Conservation (phyloP, 345 rosid genomes). For the Camelina hispida region DNA sequence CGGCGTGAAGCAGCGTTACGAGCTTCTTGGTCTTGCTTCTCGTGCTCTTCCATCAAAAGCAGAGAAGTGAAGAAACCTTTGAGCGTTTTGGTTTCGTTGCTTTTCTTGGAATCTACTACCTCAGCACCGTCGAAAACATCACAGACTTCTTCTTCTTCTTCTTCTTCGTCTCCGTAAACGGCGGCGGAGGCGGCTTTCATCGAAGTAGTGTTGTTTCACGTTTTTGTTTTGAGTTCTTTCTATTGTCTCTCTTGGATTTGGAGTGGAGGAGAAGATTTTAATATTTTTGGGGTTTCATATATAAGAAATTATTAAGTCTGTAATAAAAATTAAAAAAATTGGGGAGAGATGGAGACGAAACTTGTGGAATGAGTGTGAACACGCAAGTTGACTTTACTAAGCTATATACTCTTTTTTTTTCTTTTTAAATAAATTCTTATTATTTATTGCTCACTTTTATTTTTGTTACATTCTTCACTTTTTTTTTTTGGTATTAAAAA, state of each 20-base stretch:
- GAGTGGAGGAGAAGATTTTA: constrained; percentile 20
- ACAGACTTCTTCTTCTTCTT: constrained; percentile 40
- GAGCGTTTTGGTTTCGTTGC: constrained; percentile 43
- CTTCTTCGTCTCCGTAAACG: constrained; percentile 36
- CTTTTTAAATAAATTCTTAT: neutral
- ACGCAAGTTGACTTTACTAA: constrained; percentile 45
- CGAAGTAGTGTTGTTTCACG: constrained; percentile 17
- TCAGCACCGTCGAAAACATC: constrained; percentile 39
- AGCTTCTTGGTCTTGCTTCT: constrained; percentile 53
- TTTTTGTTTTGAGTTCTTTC: neutral
- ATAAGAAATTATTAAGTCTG: constrained; percentile 34
- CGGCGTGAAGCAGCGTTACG: constrained; percentile 46
- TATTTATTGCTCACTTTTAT: constrained; percentile 24
- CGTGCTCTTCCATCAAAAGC: constrained; percentile 64
- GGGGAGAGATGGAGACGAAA: constrained; percentile 32
- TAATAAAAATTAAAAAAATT: neutral
- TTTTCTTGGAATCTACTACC: constrained; percentile 40
- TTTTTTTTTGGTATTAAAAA: neutral
- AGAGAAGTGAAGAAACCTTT: constrained; percentile 60
- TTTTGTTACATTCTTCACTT: constrained; percentile 8
- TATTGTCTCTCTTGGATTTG: neutral
- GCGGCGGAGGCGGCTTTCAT: constrained; percentile 45
- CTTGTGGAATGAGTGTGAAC: constrained; percentile 47
- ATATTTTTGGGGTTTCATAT: constrained; percentile 33
- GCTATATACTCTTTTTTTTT: constrained; percentile 5